phyloP scores from a whole-genome alignment of 2,329 filamentous ascomycete genomes.

The Colletotrichum liaoningense region DNA sequence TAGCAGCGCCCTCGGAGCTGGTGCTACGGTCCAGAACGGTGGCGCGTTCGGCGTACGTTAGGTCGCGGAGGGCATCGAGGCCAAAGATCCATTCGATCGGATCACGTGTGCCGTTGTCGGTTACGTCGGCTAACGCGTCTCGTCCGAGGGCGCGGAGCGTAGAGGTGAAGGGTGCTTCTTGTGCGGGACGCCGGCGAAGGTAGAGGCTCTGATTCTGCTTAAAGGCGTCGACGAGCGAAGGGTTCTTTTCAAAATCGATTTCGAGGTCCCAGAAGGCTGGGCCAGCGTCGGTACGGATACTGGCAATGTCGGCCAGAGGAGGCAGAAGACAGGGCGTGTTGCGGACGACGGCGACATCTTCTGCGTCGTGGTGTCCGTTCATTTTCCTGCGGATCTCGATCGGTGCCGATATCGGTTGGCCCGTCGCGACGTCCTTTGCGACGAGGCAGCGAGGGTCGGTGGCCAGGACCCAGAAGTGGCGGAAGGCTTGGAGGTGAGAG shows the following conservation, averaged over 20 bases:
- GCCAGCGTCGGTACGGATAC: conserved; percentile 69
- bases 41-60: conserved; percentile 74
- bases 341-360: conserved; percentile 47
- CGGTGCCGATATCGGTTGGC: conserved; percentile 80
- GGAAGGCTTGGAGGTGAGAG: conserved; percentile 93
- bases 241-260: conserved; percentile 76
- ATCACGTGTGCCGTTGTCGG: conserved; percentile 45
- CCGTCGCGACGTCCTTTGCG: conserved; percentile 86
- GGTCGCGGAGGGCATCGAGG: conserved; percentile 64
- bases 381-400: conserved; percentile 72
- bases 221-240: conserved; percentile 73
- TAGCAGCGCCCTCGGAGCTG: conserved; percentile 59
- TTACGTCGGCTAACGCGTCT: conserved; percentile 40
- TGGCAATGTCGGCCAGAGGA: conserved; percentile 71
- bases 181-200: conserved; percentile 76
- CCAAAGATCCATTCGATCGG: conserved; percentile 82
- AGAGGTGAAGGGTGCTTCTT: conserved; percentile 77
- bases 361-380: conserved; percentile 34
- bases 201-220: conserved; percentile 77
- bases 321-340: conserved; percentile 72
- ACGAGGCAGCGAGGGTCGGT: conserved; percentile 91
- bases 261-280: conserved; percentile 84
- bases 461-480: conserved; percentile 96
- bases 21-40: conserved; percentile 67
- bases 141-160: conserved; percentile 79